Conservation (phyloP, 2,329 filamentous ascomycete species). For the Aspergillus sp. region DNA sequence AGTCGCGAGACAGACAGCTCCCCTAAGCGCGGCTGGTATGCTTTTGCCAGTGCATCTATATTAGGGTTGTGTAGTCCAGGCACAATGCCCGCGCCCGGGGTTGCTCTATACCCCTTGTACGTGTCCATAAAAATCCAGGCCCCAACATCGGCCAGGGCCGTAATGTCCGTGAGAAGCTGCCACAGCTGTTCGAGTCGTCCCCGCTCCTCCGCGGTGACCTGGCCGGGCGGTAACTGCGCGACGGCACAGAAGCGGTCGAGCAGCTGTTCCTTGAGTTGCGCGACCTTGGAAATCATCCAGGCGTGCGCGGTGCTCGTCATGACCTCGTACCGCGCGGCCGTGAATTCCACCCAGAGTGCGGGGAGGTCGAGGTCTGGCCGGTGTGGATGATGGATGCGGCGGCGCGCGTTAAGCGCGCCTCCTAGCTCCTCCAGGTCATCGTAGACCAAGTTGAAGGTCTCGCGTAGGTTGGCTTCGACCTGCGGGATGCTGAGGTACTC, state of each 20-base stretch:
- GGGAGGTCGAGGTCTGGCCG: neutral
- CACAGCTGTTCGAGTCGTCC: neutral
- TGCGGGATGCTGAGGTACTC: neutral
- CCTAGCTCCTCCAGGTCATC: neutral
- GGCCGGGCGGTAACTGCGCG: neutral
- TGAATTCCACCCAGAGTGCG: neutral
- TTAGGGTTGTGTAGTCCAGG: neutral
- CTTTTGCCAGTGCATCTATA: neutral
- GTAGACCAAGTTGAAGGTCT: neutral
- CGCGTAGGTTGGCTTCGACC: neutral
- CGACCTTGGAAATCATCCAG: neutral
- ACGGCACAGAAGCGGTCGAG: neutral
- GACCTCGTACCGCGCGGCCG: neutral
- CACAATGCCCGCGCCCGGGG: neutral
- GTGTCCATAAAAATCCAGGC: neutral
- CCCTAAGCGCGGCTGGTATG: no score
- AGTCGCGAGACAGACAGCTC: no score
- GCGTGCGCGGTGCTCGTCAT: neutral
- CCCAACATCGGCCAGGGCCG: neutral
- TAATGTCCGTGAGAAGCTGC: neutral
- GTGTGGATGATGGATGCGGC: neutral
- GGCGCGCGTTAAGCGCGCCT: neutral
- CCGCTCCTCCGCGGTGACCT: neutral
- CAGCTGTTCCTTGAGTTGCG: neutral
- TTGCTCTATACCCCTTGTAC: neutral